Evolutionary conservation across 345 rosid genomes (phyloP).

Genomic region (Crucihimalaya himalaica): DNA sequence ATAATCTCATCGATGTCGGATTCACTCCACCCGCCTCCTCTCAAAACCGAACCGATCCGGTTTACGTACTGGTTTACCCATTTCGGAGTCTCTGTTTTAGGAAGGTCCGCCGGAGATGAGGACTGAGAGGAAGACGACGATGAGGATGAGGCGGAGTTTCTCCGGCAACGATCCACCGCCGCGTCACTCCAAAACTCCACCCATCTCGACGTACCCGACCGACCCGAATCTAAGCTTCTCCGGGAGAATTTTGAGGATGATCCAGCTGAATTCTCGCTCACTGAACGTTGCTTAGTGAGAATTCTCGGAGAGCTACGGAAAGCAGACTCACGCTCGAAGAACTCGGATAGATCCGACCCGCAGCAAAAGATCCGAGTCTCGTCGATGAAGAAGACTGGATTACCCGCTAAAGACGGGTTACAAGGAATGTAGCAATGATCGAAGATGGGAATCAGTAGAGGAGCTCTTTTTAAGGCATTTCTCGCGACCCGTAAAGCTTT

Average conservation of each 20-base stretch:
- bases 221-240: slow-evolving; percentile 58
- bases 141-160: slow-evolving; percentile 57
- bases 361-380: slow-evolving; percentile 77
- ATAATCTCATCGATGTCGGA: slow-evolving; percentile 69
- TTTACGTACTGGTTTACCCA: slow-evolving; percentile 72
- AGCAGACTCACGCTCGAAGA: slow-evolving; percentile 67
- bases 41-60: slow-evolving; percentile 68
- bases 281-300: slow-evolving; percentile 56
- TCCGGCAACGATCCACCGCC: slow-evolving; percentile 66
- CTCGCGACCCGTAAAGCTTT: slow-evolving; percentile 75
- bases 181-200: slow-evolving; percentile 89
- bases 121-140: neutral
- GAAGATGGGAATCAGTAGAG: slow-evolving; percentile 73
- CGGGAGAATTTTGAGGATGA: slow-evolving; percentile 52
- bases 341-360: slow-evolving; percentile 77
- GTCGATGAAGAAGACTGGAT: slow-evolving; percentile 80
- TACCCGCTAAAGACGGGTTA: slow-evolving; percentile 80
- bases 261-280: slow-evolving; percentile 54
- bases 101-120: slow-evolving; percentile 67
- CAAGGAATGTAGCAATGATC: slow-evolving; percentile 88
- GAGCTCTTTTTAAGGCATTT: slow-evolving; percentile 71
- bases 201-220: slow-evolving; percentile 70
- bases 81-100: slow-evolving; percentile 54
- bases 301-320: slow-evolving; percentile 49
- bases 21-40: slow-evolving; percentile 80